Evolutionary conservation across 1,284 basidiomycete species (phyloP), one percentile per base, ranked within the genome.

Genomic region (Dichomitus squalens): DNA sequence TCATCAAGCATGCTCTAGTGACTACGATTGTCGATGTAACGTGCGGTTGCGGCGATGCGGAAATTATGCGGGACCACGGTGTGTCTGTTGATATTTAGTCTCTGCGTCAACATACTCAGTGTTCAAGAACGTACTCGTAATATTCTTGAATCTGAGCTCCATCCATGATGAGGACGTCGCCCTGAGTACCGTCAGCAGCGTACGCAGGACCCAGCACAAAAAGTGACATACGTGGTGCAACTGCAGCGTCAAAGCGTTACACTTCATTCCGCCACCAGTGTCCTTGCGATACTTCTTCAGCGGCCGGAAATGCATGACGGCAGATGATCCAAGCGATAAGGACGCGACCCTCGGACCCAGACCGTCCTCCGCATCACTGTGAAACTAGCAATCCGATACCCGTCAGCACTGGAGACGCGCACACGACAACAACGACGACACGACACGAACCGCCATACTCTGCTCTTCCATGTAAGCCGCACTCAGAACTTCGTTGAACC

Each of bases 381-480:
- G 90, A 67, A 88, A 92, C 88, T 90, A 51, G 34, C 58, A n/a
- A 29, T 29, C n/a, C 29, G 4, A 20, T 11, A 14, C 29, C 8
- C 2, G 20, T 47, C 31, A 33, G 12, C 8, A 31, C 20, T 16
- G 11, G 31, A 47, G 27, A 7, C n/a, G 18, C 29, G 6, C n/a
- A 47, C 8, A 34, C 1, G 11, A 47, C n/a, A 21, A 47, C 29
- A 34, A 1, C 43, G 18, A 31, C 43, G 43, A 31, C 29, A 31
- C n/a, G 27, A 33, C 38, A 75, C 86, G 68, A 67, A 90, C 90
- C 52, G 87, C 82, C 90, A 92, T 92, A 68, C 80, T 87, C 70
- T 92, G 90, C 57, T 82, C 79, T 66, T 90, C 86, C 87, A 92
- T 90, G 65, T 92, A 92, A 1, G 87, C 90, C 35, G 87, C 88